These are phyloP conservation scores for Quillaja saponaria DNA, from an alignment of 306 rosid species.

Conservation along the genomic window DNA sequence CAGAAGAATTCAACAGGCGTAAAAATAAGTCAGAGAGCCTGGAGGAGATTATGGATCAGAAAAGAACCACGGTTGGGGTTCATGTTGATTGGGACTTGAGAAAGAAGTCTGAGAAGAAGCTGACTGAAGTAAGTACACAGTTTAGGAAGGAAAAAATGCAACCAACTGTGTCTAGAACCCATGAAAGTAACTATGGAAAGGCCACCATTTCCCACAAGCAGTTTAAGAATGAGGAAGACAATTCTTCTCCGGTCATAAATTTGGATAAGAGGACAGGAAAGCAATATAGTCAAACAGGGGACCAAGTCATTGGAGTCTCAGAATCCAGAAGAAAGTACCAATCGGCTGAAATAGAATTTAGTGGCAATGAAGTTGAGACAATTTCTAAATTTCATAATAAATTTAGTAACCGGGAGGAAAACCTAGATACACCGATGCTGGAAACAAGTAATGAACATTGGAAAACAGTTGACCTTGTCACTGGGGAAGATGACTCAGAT, in stretches of 20 bases:
- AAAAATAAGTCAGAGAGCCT: constrained; percentile 31
- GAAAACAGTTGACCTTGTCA: constrained; percentile 30
- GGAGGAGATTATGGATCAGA: constrained; percentile 36
- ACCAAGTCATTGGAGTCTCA: constrained; percentile 31
- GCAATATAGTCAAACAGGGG: constrained; percentile 42
- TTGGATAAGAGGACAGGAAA: constrained; percentile 40
- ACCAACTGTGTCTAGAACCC: constrained; percentile 33
- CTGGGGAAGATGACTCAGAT: constrained; percentile 39
- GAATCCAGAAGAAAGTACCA: constrained; percentile 45
- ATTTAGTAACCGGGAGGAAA: constrained; percentile 41
- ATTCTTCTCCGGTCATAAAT: constrained; percentile 37
- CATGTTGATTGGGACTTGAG: constrained; percentile 55
- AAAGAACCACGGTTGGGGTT: constrained; percentile 32
- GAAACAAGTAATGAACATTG: constrained; percentile 39
- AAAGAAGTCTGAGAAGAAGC: constrained; percentile 72
- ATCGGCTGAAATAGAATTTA: constrained; percentile 37
- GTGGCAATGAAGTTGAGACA: constrained; percentile 35
- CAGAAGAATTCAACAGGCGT: constrained; percentile 39
- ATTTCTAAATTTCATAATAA: constrained; percentile 33
- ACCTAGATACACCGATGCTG: constrained; percentile 33
- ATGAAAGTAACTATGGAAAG: constrained; percentile 40
- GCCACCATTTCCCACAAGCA: constrained; percentile 52
- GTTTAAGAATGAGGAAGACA: constrained; percentile 42
- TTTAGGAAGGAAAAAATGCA: constrained; percentile 41
- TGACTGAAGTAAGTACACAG: constrained; percentile 35